Evolutionary conservation across 2,329 filamentous ascomycete genomes (phyloP).

Genomic region (Cercospora beticola): DNA sequence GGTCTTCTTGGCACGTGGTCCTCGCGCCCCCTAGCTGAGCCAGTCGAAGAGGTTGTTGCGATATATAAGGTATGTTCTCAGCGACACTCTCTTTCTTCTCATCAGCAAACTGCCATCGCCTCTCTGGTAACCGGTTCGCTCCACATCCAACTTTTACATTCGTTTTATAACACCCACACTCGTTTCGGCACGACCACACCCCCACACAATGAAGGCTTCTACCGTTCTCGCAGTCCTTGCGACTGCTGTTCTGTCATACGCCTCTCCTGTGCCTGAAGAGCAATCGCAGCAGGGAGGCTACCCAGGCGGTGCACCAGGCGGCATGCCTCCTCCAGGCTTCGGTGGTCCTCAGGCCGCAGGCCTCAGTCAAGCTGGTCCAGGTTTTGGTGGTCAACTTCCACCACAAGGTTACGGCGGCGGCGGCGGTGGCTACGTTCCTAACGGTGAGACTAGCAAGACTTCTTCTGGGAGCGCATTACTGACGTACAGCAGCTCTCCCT

Average conservation of each 20-base stretch:
- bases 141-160: conserved; percentile 22
- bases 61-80: conserved; percentile 18
- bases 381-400: no score
- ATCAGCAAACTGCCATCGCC: conserved; percentile 19
- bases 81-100: background rate
- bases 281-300: background rate
- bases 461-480: no score
- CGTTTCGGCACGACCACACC: background rate
- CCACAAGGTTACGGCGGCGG: no score
- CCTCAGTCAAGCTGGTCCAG: no score
- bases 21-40: conserved; percentile 5
- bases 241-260: conserved; percentile 17
- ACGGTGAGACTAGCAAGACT: background rate
- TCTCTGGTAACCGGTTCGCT: conserved; percentile 19
- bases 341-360: no score
- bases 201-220: conserved; percentile 17
- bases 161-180: conserved; percentile 15
- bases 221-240: conserved; percentile 17
- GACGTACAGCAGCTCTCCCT: background rate
- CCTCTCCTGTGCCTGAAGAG: conserved; percentile 14
- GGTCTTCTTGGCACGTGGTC: conserved; percentile 18
- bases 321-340: background rate
- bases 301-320: background rate
- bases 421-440: background rate
- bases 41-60: conserved; percentile 3